Percentiles rank a stretch among this genome's conserved stretches.
Conservation (phyloP, 2,329 filamentous ascomycete genomes). For the Ciborinia camelliae region DNA sequence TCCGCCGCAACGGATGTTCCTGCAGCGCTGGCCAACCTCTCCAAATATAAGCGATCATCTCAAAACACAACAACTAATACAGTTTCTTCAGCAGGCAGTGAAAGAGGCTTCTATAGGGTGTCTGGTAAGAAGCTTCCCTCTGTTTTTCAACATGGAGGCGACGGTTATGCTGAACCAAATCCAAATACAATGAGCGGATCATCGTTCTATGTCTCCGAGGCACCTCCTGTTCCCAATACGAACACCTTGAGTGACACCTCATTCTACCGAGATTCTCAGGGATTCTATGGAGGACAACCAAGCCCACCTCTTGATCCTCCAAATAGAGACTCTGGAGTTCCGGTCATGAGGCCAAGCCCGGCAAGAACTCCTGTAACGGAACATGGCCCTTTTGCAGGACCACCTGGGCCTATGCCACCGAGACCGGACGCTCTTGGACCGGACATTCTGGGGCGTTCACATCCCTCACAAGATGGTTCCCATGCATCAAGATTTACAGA, state of each 20-base stretch:
- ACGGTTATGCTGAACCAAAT: conserved; percentile 51
- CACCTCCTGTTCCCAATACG: conserved; percentile 21
- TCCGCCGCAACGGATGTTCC: conserved; percentile 47
- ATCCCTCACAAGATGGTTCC: conserved; percentile 45
- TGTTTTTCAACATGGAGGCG: conserved; percentile 58
- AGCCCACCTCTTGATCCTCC: conserved; percentile 36
- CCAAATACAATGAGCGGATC: conserved; percentile 45
- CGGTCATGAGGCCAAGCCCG: conserved; percentile 63
- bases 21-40: conserved; percentile 47
- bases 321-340: conserved; percentile 50
- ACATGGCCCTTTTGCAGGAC: conserved; percentile 43
- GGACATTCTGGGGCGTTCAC: conserved; percentile 42
- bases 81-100: conserved; percentile 42
- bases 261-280: conserved; percentile 53
- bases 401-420: conserved; percentile 25
- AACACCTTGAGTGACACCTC: conserved; percentile 48
- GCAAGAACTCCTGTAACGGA: conserved; percentile 59
- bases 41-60: conserved; percentile 36
- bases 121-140: conserved; percentile 63
- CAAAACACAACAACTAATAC: conserved; percentile 36
- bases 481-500: conserved; percentile 46
- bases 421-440: conserved; percentile 39
- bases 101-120: conserved; percentile 61
- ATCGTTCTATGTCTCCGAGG: conserved; percentile 45
- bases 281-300: conserved; percentile 39